Base-by-base conservation (phyloP, 805 yeast species). In the Cephaloascus fragrans region DNA sequence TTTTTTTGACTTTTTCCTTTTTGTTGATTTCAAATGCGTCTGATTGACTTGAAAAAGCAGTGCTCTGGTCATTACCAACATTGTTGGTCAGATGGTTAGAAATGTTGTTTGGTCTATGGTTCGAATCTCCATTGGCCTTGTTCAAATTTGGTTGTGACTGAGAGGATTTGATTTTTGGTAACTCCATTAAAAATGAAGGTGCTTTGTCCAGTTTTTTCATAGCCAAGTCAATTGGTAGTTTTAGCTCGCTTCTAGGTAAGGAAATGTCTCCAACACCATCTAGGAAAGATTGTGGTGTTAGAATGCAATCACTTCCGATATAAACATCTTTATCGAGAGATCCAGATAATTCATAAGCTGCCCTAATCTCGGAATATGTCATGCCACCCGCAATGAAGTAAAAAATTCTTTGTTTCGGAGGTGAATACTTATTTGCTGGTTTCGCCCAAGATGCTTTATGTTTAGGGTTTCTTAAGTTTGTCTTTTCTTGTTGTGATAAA, bases 311-410 rank as follows among this genome's bases (percentile, higher is more conserved):
- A 12, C 89, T 77, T 0, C 97, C 97, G 41, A 90, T 61, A 43
- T 81, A 75, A 15, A 93, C 72, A 44, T 87, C 95, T 52, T 77
- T 80, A 50, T 82, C 75, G 41, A 75, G 67, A 35, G 69, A 56
- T 15, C 63, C 58, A 6, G 86, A 73, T 36, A 87, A 67, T 45
- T 85, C 90, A 48, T 84, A 80, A 3, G 80, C 78, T 10, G 85
- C 71, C 44, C 90, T 73, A 20, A 83, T 62, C 57, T 93, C 99
- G 2, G 89, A 73, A 47, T 81, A 75, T 0, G 97, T 86, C 17
- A 84, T 59, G 6, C 97, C 98, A 18, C 99, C 99, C 2, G 95
- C 82, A 19, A 87, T 73, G 52, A 78, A 93, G 41, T 88, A 75
- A 46, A 89, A 74, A 5, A 89, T 66, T 37, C 93, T 66, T 52